These are phyloP conservation scores for Arabidopsis arenosa DNA, from an alignment of 345 rosid genomes.

Conservation along the genomic window DNA sequence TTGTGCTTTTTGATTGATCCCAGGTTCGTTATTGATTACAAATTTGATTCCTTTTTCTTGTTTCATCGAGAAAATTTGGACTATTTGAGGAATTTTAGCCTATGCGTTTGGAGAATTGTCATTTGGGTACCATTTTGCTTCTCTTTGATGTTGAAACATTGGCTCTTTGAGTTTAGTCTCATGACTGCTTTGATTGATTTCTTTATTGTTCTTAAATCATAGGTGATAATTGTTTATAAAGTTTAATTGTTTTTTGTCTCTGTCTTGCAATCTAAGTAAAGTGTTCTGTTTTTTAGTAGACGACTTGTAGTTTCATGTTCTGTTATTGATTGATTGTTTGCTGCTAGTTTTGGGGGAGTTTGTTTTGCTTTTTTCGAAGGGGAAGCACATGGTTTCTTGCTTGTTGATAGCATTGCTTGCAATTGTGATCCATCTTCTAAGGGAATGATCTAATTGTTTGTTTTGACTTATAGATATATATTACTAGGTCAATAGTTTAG, in stretches of 20 bases:
- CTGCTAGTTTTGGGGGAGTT: neutral
- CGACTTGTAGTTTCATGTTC: constrained; percentile 12
- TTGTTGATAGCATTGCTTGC: constrained; percentile 11
- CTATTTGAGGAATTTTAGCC: neutral
- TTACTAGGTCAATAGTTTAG: constrained; percentile 40
- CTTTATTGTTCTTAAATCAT: neutral
- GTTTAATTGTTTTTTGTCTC: constrained; percentile 26
- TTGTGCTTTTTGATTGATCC: constrained; percentile 22
- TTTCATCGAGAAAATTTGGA: neutral
- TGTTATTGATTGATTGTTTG: constrained; percentile 15
- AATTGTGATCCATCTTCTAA: constrained; percentile 4
- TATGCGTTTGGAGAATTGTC: neutral
- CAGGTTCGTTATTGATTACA: constrained; percentile 41
- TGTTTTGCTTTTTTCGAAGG: constrained; percentile 20
- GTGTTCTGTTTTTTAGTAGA: constrained; percentile 35
- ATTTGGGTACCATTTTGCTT: constrained; percentile 4
- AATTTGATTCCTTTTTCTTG: neutral
- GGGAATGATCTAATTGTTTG: constrained; percentile 20
- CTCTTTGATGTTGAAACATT: neutral
- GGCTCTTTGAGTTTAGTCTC: constrained; percentile 1
- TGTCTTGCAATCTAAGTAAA: constrained; percentile 50
- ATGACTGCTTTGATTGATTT: constrained; percentile 17
- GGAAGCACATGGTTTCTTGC: constrained; percentile 40
- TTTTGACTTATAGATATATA: constrained; percentile 29
- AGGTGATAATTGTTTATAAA: neutral